Base-by-base conservation (phyloP, 176 grass and related monocot genomes). In the Triticum monococcum region DNA sequence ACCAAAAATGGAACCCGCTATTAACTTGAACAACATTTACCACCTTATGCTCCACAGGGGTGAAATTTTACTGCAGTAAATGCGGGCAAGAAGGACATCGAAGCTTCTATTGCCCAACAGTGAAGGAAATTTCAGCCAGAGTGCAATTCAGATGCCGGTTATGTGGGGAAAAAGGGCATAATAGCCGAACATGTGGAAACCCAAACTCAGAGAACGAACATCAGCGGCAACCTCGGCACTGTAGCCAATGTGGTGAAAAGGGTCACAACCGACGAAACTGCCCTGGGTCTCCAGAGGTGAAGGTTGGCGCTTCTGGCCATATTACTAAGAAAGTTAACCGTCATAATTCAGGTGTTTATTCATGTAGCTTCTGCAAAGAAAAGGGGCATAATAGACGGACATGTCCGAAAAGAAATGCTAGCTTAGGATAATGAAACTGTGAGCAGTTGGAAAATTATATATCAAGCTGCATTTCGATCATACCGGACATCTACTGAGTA, bases 61-160 rank as follows among this genome's bases (percentile, higher is more conserved):
- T 95, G 30, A 98, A 92, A 85, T 98, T 92, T 85, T 88, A 84
- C 64, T 98, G 96, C 75, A 92, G 96, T 76, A 89, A 89, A 82
- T 98, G 93, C 32, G 86, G 90, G 52, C 65, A 94, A 82, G 89
- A 94, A 91, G 96, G 93, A 75, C 96, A 98, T 54, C 89, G 91
- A 80, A 91, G 90, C 65, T 88, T 91, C 63, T 95, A 95, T 71
- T 98, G 96, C 50, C 88, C 86, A 69, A 87, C 79, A 9, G 64
- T 86, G 12, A 89, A 80, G 64, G 38, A 91, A 84, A 85, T 17
- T 79, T 90, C 80, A 46, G 61, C 71, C 79, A 40, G 22, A 23
- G 41, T 85, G 68, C 90, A 79, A 61, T 92, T 94, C 81, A 92
- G 35, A 84, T 98, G 97, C 50, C 70, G 85, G n/a, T 72, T 96